Percentiles rank a stretch among this genome's conserved stretches.
phyloP scores from a whole-genome alignment of 768 basidiomycete species.

The Hericium coralloides region DNA sequence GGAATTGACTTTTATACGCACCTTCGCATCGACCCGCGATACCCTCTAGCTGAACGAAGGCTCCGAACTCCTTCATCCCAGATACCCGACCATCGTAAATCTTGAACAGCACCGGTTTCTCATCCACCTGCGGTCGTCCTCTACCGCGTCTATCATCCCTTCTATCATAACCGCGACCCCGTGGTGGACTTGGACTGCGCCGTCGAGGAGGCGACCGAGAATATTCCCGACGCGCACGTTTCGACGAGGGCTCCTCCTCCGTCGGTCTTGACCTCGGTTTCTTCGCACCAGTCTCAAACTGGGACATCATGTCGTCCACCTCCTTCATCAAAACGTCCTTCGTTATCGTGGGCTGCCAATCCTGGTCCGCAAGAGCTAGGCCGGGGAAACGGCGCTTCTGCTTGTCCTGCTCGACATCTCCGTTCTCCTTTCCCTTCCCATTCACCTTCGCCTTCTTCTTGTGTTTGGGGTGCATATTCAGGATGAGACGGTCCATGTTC shows the following conservation, averaged over 20 bases:
- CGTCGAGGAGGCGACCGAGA: conserved; percentile 40
- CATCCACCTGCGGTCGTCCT: conserved; percentile 48
- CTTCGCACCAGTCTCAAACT: conserved; percentile 60
- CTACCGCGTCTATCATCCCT: conserved; percentile 34
- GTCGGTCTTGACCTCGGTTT: conserved; percentile 38
- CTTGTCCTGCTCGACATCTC: conserved; percentile 54
- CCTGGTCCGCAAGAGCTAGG: conserved; percentile 72
- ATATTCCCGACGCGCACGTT: conserved; percentile 44
- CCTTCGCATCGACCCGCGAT: conserved; percentile 83
- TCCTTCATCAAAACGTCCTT: conserved; percentile 85
- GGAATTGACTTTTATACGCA: conserved; percentile 29
- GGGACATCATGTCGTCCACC: conserved; percentile 82
- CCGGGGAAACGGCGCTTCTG: conserved; percentile 86
- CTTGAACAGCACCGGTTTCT: conserved; percentile 85
- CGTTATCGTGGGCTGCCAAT: conserved; percentile 45
- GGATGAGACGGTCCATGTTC: conserved; percentile 89
- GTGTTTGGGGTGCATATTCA: conserved; percentile 93
- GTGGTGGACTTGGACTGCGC: conserved; percentile 49
- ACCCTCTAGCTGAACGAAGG: conserved; percentile 87
- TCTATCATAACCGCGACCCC: conserved; percentile 40
- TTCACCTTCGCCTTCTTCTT: conserved; percentile 49
- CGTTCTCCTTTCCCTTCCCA: conserved; percentile 22
- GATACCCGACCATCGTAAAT: conserved; percentile 86
- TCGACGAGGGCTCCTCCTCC: conserved; percentile 30
- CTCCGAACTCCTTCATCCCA: conserved; percentile 90